A percentile compares a stretch with the other conserved stretches of the same genome.
phyloP scores from a whole-genome alignment of 2,329 filamentous ascomycete species.

The Phyllosticta ampelicida region DNA sequence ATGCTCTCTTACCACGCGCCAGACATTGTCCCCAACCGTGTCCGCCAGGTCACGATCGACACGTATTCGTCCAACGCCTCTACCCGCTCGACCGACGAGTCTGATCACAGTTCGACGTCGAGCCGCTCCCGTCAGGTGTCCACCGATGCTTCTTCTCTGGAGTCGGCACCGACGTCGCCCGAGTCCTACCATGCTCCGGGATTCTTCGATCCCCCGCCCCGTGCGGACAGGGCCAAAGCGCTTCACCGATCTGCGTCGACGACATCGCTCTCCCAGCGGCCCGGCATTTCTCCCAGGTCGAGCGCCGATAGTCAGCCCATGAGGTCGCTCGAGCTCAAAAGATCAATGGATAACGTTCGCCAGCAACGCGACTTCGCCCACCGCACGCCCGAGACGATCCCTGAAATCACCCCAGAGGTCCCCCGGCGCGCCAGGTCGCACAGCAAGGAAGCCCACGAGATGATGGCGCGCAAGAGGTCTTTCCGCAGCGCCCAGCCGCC shows the following conservation, averaged over 20 bases:
- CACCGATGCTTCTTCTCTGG: conserved; percentile 51
- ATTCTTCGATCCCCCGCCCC: conserved; percentile 43
- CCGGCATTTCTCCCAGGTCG: conserved; percentile 2
- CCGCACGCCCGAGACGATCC: conserved; percentile 13
- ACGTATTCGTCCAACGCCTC: conserved; percentile 40
- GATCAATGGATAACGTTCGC: conserved; percentile 4
- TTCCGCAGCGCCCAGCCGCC: conserved; percentile 34
- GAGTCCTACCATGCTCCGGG: conserved; percentile 43
- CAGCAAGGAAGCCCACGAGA: conserved; percentile 77
- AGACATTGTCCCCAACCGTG: conserved; percentile 44
- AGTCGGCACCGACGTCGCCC: conserved; percentile 37
- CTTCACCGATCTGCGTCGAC: conserved; percentile 13
- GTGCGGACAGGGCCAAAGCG: conserved; percentile 17
- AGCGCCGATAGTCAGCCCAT: conserved; percentile 1
- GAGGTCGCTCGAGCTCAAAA: conserved; percentile 5
- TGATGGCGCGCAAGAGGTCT: conserved; percentile 58
- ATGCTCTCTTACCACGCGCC: conserved; percentile 93
- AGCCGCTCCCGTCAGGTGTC: conserved; percentile 55
- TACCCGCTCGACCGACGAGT: conserved; percentile 58
- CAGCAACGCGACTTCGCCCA: conserved; percentile 1
- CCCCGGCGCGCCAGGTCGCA: conserved; percentile 75
- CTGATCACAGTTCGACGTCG: conserved; percentile 47
- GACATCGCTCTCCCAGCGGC: conserved; percentile 7
- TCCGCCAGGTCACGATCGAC: conserved; percentile 32
- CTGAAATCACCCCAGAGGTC: conserved; percentile 52